Base-by-base conservation (phyloP, 2,329 filamentous ascomycete genomes). In the Fusarium kyushuense region DNA sequence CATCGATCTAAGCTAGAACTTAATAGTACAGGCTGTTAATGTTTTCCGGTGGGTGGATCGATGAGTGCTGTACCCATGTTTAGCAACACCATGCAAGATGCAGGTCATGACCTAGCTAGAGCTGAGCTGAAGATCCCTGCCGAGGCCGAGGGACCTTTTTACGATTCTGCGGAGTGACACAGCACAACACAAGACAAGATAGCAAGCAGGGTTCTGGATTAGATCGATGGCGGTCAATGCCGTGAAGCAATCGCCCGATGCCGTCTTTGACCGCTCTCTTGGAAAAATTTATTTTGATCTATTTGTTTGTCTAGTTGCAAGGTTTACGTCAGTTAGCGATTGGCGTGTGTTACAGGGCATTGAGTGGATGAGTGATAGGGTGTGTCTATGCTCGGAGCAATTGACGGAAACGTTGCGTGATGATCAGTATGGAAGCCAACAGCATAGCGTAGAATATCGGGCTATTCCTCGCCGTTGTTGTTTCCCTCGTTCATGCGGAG, bases 81-180 rank as follows among this genome's bases (percentile, higher is more conserved):
- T 72, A 72, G 70, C 64, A 72, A 58, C 58, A 68, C 54, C 32
- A 54, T 55, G 58, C 58, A 63, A 63, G 33, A 63, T 61, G 69
- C 67, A 72, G 43, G 67, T 47, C 40, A 67, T 72, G 54, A 54
- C 51, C 27, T 30, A 45, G 42, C 23, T 13, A 8, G 27, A 45
- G 42, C 17, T 45, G 42, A 30, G 27, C 49, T 46, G 45, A 52
- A 62, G 35, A 64, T 51, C 67, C 70, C 67, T 72, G 70, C 48
- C 47, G 55, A 64, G 43, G 58, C n/a, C 51, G 41, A 54, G 30
- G 30, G 14, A n/a, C n/a, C 41, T 11, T 35, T 54, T 54, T 47
- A 47, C 17, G 30, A 57, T 36, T 47, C 57, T 54, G 54, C 52
- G 41, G 53, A 52, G 68, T 65, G 47, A 25, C 36, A 65, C 63